Conservation (phyloP, 2,329 filamentous ascomycete species). For the Lachnellula subtilissima region DNA sequence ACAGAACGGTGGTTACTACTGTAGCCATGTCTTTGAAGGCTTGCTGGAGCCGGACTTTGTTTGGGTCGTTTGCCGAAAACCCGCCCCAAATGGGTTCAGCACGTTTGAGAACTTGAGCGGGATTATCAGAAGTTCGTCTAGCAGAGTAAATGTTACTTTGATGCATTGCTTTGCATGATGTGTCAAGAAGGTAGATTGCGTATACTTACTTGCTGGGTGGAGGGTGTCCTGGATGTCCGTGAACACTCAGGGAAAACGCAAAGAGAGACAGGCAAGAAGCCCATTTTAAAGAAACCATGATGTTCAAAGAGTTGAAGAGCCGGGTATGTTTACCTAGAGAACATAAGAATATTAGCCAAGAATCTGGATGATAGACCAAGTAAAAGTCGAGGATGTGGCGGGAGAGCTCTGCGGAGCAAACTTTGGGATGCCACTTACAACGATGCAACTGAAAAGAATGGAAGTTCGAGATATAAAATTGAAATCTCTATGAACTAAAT, state of each 20-base stretch:
- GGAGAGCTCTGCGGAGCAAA: too few relatives aligned
- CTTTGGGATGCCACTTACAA: too few relatives aligned
- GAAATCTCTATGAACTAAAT: too few relatives aligned
- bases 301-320: not conserved
- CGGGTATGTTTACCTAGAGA: not conserved
- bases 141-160: not conserved
- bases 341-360: not conserved
- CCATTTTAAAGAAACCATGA: not conserved
- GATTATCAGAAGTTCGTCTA: not conserved
- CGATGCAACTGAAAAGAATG: too few relatives aligned
- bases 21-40: not conserved
- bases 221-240: not conserved
- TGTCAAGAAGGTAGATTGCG: not conserved
- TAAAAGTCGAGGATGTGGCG: too few relatives aligned
- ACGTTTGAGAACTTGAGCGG: not conserved
- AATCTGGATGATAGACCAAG: not conserved
- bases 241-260: not conserved
- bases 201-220: not conserved
- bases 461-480: too few relatives aligned
- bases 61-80: not conserved
- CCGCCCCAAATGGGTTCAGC: not conserved
- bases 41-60: not conserved
- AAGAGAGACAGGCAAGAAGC: not conserved
- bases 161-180: not conserved
- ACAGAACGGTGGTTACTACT: not conserved